Evolutionary conservation across 176 grass and related monocot genomes (phyloP).

Genomic region (Oryza meridionalis): DNA sequence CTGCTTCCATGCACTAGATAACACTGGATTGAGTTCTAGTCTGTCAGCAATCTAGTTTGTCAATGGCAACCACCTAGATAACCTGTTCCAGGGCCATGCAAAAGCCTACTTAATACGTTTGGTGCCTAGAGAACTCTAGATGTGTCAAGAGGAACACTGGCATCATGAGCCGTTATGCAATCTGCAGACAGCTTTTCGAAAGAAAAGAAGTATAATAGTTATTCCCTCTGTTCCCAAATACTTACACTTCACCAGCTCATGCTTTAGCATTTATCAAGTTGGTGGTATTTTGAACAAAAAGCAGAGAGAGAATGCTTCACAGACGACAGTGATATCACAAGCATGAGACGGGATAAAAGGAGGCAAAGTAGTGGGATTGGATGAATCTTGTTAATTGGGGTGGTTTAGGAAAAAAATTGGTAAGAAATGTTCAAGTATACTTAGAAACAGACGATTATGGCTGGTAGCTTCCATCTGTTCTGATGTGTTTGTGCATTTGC

Average conservation of each 20-base stretch:
- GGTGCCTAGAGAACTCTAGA: conserved; percentile 11
- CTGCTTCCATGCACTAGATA: not conserved
- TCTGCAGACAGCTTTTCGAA: not conserved
- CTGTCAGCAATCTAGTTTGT: conserved; percentile 2
- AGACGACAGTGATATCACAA: not conserved
- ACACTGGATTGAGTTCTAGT: not conserved
- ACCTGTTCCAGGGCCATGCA: not conserved
- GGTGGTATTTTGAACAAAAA: not conserved
- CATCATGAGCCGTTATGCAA: not conserved
- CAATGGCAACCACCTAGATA: not conserved
- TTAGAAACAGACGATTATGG: not conserved
- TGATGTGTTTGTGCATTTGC: not conserved
- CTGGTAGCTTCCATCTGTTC: not conserved
- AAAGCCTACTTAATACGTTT: not conserved
- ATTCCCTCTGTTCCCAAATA: not conserved
- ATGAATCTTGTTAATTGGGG: not conserved
- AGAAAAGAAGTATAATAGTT: not conserved
- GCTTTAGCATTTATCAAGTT: not conserved
- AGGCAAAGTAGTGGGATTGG: not conserved
- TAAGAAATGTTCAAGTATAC: not conserved
- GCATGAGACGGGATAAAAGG: not conserved
- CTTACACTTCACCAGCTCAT: not conserved
- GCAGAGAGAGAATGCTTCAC: not conserved
- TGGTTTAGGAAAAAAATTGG: not conserved
- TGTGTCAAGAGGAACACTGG: not conserved